Evolutionary conservation across 140 eudicot genomes (phyloP).

Genomic region (Flaveria floridana): DNA sequence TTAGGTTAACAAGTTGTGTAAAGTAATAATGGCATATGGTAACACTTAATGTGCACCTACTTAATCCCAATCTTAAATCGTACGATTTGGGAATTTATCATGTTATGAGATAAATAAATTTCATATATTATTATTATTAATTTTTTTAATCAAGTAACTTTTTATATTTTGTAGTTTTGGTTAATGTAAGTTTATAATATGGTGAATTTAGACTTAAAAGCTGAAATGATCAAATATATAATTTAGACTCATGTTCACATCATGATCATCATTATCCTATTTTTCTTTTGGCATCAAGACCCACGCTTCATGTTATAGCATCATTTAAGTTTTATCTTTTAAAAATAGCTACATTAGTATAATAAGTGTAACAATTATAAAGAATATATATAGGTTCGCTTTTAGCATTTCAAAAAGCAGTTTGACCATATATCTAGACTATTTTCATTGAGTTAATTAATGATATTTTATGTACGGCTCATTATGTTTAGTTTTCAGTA

Average conservation of each 20-base stretch:
- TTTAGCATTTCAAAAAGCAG: neutral
- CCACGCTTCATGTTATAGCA: conserved; percentile 20
- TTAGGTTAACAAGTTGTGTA: neutral
- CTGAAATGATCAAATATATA: neutral
- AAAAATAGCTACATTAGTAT: neutral
- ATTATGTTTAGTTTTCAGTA: too few species aligned
- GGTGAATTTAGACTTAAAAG: neutral
- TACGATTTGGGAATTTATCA: neutral
- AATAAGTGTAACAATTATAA: neutral
- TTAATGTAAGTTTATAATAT: neutral
- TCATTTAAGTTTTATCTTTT: conserved; percentile 6
- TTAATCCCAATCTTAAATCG: neutral
- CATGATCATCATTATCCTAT: neutral
- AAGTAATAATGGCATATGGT: neutral
- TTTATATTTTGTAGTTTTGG: neutral
- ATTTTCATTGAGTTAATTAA: too few species aligned
- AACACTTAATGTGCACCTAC: neutral
- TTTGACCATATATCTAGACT: neutral
- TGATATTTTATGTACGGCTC: too few species aligned
- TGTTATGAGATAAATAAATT: neutral
- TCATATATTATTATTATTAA: neutral
- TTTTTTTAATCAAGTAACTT: neutral
- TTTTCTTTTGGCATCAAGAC: conserved; percentile 3
- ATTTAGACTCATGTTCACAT: conserved; percentile 8
- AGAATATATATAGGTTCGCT: neutral